Percentiles rank a stretch among this genome's conserved stretches.
Evolutionary conservation across 306 rosid species (phyloP).

Genomic region (Leucaena leucocephala): DNA sequence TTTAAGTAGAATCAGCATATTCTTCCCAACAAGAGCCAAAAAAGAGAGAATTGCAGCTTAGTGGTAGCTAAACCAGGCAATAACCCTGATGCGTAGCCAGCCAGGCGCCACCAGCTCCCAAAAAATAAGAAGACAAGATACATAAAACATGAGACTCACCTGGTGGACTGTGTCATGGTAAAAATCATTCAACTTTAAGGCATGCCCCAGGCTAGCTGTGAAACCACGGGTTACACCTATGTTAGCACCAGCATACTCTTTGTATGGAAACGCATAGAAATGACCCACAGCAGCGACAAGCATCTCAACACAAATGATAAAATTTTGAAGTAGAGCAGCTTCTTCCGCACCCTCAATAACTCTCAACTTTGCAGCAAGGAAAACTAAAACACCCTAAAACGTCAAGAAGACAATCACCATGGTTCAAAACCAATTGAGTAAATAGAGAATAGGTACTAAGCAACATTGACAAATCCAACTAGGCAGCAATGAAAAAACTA

Average conservation of each 20-base stretch:
- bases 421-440: conserved; percentile 19
- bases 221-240: conserved; percentile 75
- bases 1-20: conserved; percentile 28
- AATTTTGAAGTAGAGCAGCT: conserved; percentile 90
- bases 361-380: conserved; percentile 93
- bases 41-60: conserved; percentile 22
- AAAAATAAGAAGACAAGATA: conserved; percentile 13
- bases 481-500: conserved; percentile 63
- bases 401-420: conserved; percentile 32
- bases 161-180: conserved; percentile 99
- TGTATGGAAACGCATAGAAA: conserved; percentile 97
- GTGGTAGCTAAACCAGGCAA: conserved; percentile 16
- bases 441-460: conserved; percentile 18
- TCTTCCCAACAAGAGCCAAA: conserved; percentile 28
- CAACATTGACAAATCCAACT: conserved; percentile 58
- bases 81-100: conserved; percentile 25
- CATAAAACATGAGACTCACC: conserved; percentile 51
- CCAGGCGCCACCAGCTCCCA: not conserved
- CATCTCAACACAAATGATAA: conserved; percentile 97
- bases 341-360: conserved; percentile 80
- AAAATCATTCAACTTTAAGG: conserved; percentile 85
- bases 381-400: conserved; percentile 88
- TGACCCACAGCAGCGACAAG: conserved; percentile 93
- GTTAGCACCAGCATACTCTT: conserved; percentile 98
- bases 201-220: conserved; percentile 92